These are phyloP conservation scores for Nissolia schottii DNA, from an alignment of 306 rosid genomes.

Conservation along the genomic window DNA sequence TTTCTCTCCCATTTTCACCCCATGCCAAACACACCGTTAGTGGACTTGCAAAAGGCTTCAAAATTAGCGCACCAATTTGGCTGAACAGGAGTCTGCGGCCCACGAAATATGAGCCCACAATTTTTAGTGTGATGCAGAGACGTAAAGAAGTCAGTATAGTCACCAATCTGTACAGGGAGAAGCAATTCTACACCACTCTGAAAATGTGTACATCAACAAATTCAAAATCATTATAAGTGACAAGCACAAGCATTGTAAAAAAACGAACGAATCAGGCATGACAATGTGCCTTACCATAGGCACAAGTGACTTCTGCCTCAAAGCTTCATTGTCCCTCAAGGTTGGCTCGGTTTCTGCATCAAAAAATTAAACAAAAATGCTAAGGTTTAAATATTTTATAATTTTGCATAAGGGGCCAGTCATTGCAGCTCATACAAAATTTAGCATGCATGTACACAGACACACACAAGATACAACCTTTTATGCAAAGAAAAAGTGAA, in stretches of 20 bases:
- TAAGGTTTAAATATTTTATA: neutral
- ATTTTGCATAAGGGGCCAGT: neutral
- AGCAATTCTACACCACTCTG: conserved; percentile 72
- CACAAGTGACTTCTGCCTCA: conserved; percentile 67
- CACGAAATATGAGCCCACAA: conserved; percentile 86
- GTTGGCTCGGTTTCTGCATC: conserved; percentile 71
- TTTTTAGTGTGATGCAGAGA: conserved; percentile 79
- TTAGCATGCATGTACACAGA: neutral
- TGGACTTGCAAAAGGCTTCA: conserved; percentile 1
- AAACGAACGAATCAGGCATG: neutral
- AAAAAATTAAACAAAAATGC: neutral
- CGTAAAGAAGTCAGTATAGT: conserved; percentile 88
- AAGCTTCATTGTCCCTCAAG: conserved; percentile 66
- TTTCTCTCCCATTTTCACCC: no score
- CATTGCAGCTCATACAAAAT: conserved; percentile 19
- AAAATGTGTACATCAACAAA: conserved; percentile 15
- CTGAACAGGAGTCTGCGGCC: conserved; percentile 55
- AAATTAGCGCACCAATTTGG: conserved; percentile 56
- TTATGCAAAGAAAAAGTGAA: neutral
- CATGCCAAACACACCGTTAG: no score
- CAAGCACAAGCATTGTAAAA: neutral
- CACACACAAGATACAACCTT: neutral
- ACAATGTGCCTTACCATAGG: conserved; percentile 55
- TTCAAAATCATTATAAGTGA: neutral
- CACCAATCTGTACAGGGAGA: conserved; percentile 79